phyloP scores from a whole-genome alignment of 2,329 filamentous ascomycete genomes.

The Talaromyces albobiverticillius region DNA sequence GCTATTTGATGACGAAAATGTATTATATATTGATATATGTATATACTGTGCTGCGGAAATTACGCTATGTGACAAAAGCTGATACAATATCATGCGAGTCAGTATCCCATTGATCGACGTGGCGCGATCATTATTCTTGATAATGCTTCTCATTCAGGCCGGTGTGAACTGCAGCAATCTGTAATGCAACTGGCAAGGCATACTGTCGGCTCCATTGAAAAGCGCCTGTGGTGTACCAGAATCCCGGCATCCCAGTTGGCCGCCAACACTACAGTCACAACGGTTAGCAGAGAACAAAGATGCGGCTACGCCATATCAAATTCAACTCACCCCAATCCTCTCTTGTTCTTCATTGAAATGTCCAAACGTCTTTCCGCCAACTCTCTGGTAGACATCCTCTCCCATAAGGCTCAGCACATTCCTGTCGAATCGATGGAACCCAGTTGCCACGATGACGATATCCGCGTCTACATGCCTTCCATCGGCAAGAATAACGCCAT shows the following conservation, averaged over 20 bases:
- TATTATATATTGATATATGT: too few relatives aligned
- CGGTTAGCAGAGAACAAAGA: neutral
- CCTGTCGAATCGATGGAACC: neutral
- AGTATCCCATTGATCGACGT: neutral
- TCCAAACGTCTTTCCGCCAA: neutral
- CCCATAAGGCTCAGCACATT: neutral
- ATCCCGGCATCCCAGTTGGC: neutral
- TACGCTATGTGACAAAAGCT: too few relatives aligned
- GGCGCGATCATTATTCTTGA: neutral
- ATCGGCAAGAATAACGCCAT: neutral
- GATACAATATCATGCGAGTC: too few relatives aligned
- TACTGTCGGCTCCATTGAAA: neutral
- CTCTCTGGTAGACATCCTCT: neutral
- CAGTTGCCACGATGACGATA: neutral
- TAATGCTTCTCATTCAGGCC: neutral
- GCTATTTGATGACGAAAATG: too few relatives aligned
- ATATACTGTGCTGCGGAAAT: too few relatives aligned
- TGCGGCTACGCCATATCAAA: neutral
- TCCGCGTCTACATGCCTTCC: neutral
- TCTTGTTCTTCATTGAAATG: neutral
- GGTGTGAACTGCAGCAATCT: neutral
- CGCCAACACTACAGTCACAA: neutral
- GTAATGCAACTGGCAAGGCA: neutral
- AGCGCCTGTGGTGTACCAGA: neutral
- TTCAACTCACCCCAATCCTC: neutral